Evolutionary conservation across 768 basidiomycete species (phyloP), one percentile per base, ranked within the genome.

Genomic region (Hygrophorus russula): DNA sequence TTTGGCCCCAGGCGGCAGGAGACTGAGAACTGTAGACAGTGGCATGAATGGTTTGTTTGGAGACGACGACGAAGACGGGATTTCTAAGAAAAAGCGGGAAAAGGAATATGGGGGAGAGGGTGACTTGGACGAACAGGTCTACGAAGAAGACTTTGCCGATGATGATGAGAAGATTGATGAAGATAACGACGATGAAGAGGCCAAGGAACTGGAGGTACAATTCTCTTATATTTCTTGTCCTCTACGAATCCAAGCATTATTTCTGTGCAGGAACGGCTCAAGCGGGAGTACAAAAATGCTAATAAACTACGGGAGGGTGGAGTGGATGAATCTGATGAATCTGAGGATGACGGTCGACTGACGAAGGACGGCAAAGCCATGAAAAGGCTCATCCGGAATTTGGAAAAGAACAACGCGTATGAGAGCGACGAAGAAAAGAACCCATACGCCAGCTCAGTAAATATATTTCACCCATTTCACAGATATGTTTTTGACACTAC

Each of bases 351-450:
- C 15, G 66, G 70, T 41, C 60, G 59, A 13, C 66, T 75, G 49
- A 78, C 76, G 35, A 80, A 78, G 48, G 82, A 87, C 29, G 82
- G 76, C 12, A 84, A 83, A 61, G 76, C 74, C 2, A 78, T 92
- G 67, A 82, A 88, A 64, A 93, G 92, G 62, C 71, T 92, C 14
- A 77, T 97, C 55, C 80, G 74, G 48, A 85, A 79, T 56, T 69
- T 80, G 45, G 92, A 93, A 61, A 87, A 89, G 58, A 82, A 82
- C 43, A 78, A 73, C 7, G 80, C 69, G 5, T 89, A 90, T 55
- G 88, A 90, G 12, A 82, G 78, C 40, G 87, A 89, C 36, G 85
- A 90, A 15, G 82, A 88, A 34, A 73, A 76, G 54, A 87, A 91
- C 58, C 88, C 88, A 4, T 90, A 89, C 55, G 80, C 80, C 0